Evolutionary conservation across 2,329 filamentous ascomycete species (phyloP).

Genomic region (Claviceps quebecensis): DNA sequence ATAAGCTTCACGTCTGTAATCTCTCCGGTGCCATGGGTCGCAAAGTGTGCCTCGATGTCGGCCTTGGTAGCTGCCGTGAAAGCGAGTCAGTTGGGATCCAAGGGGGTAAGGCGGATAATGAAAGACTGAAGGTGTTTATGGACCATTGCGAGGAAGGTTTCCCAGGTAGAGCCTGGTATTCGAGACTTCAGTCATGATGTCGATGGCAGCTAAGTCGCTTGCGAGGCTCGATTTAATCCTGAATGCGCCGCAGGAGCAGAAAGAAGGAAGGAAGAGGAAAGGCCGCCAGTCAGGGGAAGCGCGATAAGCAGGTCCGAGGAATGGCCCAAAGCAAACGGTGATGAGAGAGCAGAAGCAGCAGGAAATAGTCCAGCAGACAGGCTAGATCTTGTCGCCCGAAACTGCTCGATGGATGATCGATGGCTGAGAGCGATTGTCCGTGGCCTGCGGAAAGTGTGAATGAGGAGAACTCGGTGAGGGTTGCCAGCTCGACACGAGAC

Average conservation of each 20-base stretch:
- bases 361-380: neutral
- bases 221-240: slow-evolving; percentile 1
- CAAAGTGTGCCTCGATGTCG: slow-evolving; percentile 92
- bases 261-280: neutral
- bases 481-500: slow-evolving; percentile 3
- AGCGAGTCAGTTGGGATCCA: slow-evolving; percentile 28
- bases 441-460: neutral
- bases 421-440: neutral
- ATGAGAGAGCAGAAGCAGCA: neutral
- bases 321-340: neutral
- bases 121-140: slow-evolving; percentile 11
- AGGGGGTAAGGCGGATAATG: slow-evolving; percentile 10
- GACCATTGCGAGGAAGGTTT: slow-evolving; percentile 94
- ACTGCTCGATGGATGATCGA: neutral
- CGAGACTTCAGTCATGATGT: slow-evolving; percentile 68
- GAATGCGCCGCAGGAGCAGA: neutral
- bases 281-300: neutral
- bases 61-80: slow-evolving; percentile 72
- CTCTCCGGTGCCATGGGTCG: slow-evolving; percentile 87
- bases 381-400: neutral
- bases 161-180: slow-evolving; percentile 92
- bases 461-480: slow-evolving; percentile 4
- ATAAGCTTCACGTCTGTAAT: slow-evolving; percentile 99
- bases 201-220: slow-evolving; percentile 7
- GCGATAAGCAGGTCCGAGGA: slow-evolving; percentile 2